Percentiles rank a stretch among this genome's conserved stretches.
phyloP scores from a whole-genome alignment of 2,329 filamentous ascomycete species.

The Stagonosporopsis chrysanthemi region DNA sequence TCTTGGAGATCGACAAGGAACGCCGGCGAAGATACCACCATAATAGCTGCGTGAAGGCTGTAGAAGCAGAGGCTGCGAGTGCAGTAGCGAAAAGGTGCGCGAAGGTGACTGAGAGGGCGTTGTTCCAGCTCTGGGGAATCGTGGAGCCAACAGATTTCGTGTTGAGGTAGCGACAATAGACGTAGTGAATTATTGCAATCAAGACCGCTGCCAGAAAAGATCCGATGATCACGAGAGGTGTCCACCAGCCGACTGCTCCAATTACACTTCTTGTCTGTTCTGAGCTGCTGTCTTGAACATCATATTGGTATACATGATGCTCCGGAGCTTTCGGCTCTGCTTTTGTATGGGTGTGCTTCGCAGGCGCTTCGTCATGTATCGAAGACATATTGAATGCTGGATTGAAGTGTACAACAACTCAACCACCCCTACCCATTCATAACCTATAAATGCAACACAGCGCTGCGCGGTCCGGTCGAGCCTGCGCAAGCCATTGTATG shows the following conservation, averaged over 20 bases:
- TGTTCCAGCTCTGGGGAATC: background rate
- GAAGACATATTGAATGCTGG: background rate
- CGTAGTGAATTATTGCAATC: background rate
- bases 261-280: background rate
- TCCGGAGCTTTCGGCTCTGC: background rate
- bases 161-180: background rate
- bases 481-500: background rate
- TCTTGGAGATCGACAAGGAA: background rate
- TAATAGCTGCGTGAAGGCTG: background rate
- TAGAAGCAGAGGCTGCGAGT: background rate
- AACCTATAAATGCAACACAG: background rate
- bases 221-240: background rate
- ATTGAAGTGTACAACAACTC: background rate
- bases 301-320: background rate
- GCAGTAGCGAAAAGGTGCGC: background rate
- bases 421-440: background rate
- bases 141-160: background rate
- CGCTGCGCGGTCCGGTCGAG: background rate
- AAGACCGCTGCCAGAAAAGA: background rate
- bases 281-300: background rate
- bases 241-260: background rate
- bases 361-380: background rate
- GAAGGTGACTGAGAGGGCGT: background rate
- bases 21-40: background rate
- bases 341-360: background rate